Conservation (phyloP, 352 stramenopile species). For the Pythium scleroteichum region DNA sequence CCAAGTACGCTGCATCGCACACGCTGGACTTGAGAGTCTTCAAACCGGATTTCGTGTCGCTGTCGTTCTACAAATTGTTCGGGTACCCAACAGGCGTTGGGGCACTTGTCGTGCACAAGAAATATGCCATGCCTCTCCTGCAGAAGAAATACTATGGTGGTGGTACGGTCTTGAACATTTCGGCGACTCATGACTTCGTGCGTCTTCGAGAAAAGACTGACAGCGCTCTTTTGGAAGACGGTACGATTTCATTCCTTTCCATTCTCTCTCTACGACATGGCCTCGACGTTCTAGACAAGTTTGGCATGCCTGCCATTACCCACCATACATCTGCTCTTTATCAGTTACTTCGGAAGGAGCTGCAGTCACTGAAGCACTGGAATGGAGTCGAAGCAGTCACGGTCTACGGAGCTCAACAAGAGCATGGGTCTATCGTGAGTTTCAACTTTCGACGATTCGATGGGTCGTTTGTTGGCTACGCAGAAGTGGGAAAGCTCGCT, state of each 20-base stretch:
- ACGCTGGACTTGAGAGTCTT: slow-evolving; percentile 48
- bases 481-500: slow-evolving; percentile 66
- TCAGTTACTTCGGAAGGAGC: slow-evolving; percentile 34
- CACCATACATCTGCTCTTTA: slow-evolving; percentile 52
- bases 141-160: slow-evolving; percentile 66
- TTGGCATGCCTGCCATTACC: slow-evolving; percentile 51
- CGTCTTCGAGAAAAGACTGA: slow-evolving; percentile 31
- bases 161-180: slow-evolving; percentile 61
- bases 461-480: slow-evolving; percentile 65
- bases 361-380: slow-evolving; percentile 49
- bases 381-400: slow-evolving; percentile 48
- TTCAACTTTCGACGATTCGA: slow-evolving; percentile 67
- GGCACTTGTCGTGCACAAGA: slow-evolving; percentile 45
- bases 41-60: slow-evolving; percentile 60
- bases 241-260: slow-evolving; percentile 66
- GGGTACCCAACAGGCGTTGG: slow-evolving; percentile 72
- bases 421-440: slow-evolving; percentile 41
- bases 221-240: slow-evolving; percentile 48
- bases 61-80: slow-evolving; percentile 89
- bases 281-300: slow-evolving; percentile 40
- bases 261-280: slow-evolving; percentile 62
- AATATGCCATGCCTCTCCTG: slow-evolving; percentile 43
- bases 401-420: slow-evolving; percentile 47
- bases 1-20: slow-evolving; percentile 64
- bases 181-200: slow-evolving; percentile 44